Evolutionary conservation across 495 filamentous ascomycete genomes (phyloP), one percentile per base, ranked within the genome.

Genomic region (Tirmania nivea): DNA sequence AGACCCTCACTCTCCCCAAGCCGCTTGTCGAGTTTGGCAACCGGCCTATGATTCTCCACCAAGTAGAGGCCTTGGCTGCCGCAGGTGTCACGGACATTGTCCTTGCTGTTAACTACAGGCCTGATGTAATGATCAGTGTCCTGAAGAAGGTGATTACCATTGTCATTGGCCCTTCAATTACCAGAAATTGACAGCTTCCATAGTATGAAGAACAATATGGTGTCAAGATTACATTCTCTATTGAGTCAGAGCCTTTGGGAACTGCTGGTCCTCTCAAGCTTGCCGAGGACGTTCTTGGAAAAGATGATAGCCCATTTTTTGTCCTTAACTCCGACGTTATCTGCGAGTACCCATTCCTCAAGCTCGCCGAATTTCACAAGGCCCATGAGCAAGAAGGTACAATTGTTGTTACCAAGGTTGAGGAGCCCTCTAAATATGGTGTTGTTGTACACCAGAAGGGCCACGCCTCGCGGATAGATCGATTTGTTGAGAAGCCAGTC

Each of bases 401-500:
- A 56, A 99, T 99, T 64, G 84, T 96, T 21, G 90, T 99, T 52
- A 99, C 90, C 63, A 99, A 99, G 73, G 90, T 99, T 9, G 90
- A 99, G 67, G 92, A 99, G 71, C 90, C 90, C 21, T 92, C 84
- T 58, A 99, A 99, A 71, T 99, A 96, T 68, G 90, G 90, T 77
- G 90, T 99, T 55, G 77, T 99, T 17, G 90, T 99, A 19, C 90
- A 99, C 79, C 93, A 94, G 73, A 89, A 88, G 52, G 81, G 78
- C 70, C 86, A 94, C 68, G 69, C 86, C 35, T 83, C 86, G 14
- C 81, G 84, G 62, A 96, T 99, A 69, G 90, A 99, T 71, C 85
- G 90, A 55, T 99, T 99, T 72, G 90, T 99, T 55, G 90, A 99
- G 75, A 99, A 99, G 74, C 90, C 90, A 37, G 88, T 96, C 61